Evolutionary conservation across 2,329 filamentous ascomycete species (phyloP).

Genomic region (Hypoxylon sp.): DNA sequence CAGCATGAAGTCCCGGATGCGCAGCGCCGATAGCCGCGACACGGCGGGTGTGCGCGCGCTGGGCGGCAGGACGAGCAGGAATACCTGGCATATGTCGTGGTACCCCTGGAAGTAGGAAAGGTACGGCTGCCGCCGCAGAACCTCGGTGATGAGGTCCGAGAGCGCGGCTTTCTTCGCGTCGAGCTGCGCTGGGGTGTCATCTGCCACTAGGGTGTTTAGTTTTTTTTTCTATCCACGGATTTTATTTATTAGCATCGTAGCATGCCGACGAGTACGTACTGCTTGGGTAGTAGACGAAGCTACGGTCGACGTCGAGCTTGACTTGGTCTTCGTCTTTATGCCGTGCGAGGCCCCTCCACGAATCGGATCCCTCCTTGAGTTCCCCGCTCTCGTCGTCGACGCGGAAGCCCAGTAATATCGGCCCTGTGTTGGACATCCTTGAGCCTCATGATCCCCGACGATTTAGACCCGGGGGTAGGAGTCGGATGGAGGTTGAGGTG

Average conservation of each 20-base stretch:
- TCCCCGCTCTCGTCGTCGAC: conserved; percentile 47
- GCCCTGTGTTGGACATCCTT: conserved; percentile 57
- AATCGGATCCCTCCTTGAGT: conserved; percentile 43
- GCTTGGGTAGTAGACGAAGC: conserved; percentile 96
- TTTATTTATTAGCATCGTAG: background rate
- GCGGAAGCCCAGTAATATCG: conserved; percentile 61
- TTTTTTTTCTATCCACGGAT: background rate
- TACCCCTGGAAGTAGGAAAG: conserved; percentile 98
- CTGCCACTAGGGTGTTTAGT: conserved; percentile 58
- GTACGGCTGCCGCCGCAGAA: conserved; percentile 84
- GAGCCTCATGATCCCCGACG: conserved; percentile 29
- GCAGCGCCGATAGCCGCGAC: conserved; percentile 86
- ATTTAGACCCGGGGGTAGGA: conserved; percentile 15
- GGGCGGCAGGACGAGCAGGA: conserved; percentile 85
- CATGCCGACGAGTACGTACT: conserved; percentile 65
- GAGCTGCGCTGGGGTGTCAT: conserved; percentile 78
- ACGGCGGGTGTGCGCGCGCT: conserved; percentile 73
- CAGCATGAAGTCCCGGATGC: conserved; percentile 98
- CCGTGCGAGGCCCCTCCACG: conserved; percentile 75
- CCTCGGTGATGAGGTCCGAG: conserved; percentile 82
- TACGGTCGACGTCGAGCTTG: conserved; percentile 89
- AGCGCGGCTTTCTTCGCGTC: conserved; percentile 80
- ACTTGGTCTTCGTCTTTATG: conserved; percentile 94
- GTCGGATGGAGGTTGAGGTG: conserved; percentile 12
- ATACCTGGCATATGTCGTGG: conserved; percentile 97